Evolutionary conservation across 768 basidiomycete genomes (phyloP), one percentile per base, ranked within the genome.

Genomic region (Daedaleopsis nitida): DNA sequence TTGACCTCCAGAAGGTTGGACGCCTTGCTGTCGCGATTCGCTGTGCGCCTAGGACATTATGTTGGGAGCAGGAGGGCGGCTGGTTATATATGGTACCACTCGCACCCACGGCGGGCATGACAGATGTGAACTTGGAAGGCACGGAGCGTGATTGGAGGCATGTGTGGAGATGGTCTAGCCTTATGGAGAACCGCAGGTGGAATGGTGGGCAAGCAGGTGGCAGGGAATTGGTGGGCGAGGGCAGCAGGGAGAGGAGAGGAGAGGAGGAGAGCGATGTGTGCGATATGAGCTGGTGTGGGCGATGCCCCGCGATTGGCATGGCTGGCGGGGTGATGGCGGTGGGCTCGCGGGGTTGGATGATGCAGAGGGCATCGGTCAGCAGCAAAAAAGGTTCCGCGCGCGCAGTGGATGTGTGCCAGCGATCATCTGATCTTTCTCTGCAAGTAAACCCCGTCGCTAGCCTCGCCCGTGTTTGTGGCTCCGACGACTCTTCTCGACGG

Each of bases 341-440:
- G 47, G 47, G 47, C 23, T 49, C 51, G 51, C 56, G 56, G 52
- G 57, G 47, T 62, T 55, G 37, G 44, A 62, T 62, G 53, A 62
- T 39, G 51, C 49, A 24, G 32, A 14, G 38, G 43, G 27, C 14
- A 54, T 62, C 48, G 43, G 61, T 62, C 57, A 58, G 56, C 56
- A 47, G 38, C 44, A 34, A 52, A 58, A 53, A 57, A 57, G 56
- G 47, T 58, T 62, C 61, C 61, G 61, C 61, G 61, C 57, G 55
- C 39, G 51, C 37, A 52, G 24, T 54, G 37, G 42, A 35, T 56
- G 6, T 14, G 12, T 43, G n/a, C n/a, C n/a, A 13, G 35, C 55
- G 27, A 56, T n/a, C 61, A 62, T 54, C 61, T 62, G 61, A 62
- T 62, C 45, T 13, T 58, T 62, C 55, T 57, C 3, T 32, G 27